Conservation (phyloP, 768 basidiomycete species). For the Cantharellus anzutake region DNA sequence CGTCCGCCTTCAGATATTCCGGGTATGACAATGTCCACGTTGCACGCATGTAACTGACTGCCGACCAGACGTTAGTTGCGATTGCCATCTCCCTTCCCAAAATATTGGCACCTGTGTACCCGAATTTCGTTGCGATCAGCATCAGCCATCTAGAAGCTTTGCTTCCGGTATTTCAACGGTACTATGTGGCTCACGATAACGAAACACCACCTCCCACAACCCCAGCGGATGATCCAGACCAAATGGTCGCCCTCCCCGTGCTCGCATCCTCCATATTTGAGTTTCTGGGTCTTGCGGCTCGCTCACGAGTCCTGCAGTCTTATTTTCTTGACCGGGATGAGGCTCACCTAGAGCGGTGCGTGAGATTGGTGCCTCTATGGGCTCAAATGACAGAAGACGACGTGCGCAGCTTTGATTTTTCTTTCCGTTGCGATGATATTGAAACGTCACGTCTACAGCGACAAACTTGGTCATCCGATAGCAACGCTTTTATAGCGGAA, state of each 20-base stretch:
- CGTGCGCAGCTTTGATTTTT: slow-evolving; percentile 22
- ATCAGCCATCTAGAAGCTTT: slow-evolving; percentile 34
- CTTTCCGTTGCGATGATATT: neutral
- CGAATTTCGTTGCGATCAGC: slow-evolving; percentile 15
- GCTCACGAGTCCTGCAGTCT: slow-evolving; percentile 42
- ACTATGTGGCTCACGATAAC: slow-evolving; percentile 18
- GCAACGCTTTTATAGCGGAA: slow-evolving; percentile 84
- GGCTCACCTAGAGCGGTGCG: slow-evolving; percentile 23
- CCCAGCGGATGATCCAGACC: slow-evolving; percentile 51
- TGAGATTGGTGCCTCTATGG: slow-evolving; percentile 43
- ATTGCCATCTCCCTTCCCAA: slow-evolving; percentile 72
- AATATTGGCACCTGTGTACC: slow-evolving; percentile 31
- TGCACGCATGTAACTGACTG: neutral
- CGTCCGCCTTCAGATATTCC: slow-evolving; percentile 69
- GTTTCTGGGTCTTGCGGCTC: slow-evolving; percentile 45
- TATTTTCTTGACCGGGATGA: slow-evolving; percentile 38
- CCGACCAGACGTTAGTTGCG: slow-evolving; percentile 49
- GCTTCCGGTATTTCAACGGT: slow-evolving; percentile 22
- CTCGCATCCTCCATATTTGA: slow-evolving; percentile 67
- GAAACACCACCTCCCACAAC: slow-evolving; percentile 30
- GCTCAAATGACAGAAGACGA: slow-evolving; percentile 82
- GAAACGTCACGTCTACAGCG: slow-evolving; percentile 30
- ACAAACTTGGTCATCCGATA: slow-evolving; percentile 74
- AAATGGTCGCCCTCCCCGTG: slow-evolving; percentile 47
- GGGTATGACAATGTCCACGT: slow-evolving; percentile 26